Conservation (phyloP, 2,329 filamentous ascomycete species). For the Arthrobotrys sinensis region DNA sequence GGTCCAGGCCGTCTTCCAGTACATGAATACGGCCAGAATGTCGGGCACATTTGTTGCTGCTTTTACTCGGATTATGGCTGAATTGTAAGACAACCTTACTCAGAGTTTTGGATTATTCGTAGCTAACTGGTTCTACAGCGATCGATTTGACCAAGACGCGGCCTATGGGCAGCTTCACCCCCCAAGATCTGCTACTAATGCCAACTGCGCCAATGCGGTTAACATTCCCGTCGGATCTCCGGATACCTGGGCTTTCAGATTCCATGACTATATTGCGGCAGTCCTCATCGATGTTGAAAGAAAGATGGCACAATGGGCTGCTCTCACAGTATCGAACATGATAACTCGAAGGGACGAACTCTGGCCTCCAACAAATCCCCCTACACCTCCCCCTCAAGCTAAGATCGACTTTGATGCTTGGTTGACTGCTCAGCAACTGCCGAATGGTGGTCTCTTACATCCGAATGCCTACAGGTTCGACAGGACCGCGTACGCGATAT, state of each 20-base stretch:
- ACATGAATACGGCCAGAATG: not conserved
- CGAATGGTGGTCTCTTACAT: slow-evolving; percentile 8
- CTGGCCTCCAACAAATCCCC: slow-evolving; percentile 6
- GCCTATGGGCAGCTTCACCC: not conserved
- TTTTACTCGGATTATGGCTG: not conserved
- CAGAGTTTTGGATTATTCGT: not conserved
- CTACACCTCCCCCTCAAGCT: not conserved
- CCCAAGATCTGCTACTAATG: not conserved
- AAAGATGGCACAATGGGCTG: slow-evolving; percentile 26
- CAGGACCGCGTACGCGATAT: not conserved
- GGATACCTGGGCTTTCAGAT: slow-evolving; percentile 20
- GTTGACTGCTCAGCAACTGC: not conserved
- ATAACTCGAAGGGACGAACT: not conserved
- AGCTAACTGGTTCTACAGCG: not conserved
- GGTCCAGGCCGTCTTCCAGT: slow-evolving; percentile 27
- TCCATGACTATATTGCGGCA: slow-evolving; percentile 15
- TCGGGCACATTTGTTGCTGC: not conserved
- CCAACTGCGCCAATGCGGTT: not conserved
- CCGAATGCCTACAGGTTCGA: slow-evolving; percentile 13
- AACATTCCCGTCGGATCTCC: not conserved
- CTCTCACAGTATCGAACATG: slow-evolving; percentile 4
- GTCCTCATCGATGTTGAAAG: slow-evolving; percentile 15
- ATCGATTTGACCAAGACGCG: slow-evolving; percentile 1
- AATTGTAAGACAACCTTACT: slow-evolving; percentile 12
- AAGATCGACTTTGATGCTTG: slow-evolving; percentile 9